Percentiles rank a stretch among this genome's conserved stretches.
Conservation (phyloP, 441 rosid species). For the Omphalea diandra region DNA sequence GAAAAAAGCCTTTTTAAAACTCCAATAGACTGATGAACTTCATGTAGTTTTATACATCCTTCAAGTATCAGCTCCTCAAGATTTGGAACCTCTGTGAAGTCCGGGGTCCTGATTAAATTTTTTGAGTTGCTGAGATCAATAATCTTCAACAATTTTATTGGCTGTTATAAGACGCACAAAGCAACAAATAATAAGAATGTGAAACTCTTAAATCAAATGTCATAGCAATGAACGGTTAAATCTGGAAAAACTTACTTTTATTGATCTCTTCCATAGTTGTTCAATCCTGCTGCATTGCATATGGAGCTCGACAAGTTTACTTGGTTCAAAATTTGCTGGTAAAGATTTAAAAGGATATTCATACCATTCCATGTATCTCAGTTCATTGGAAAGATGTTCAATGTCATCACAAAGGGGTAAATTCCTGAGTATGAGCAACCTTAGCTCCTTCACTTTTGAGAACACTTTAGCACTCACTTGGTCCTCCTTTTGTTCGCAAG, state of each 20-base stretch:
- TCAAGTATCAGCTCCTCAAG: too few species aligned
- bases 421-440: neutral
- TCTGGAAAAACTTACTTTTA: slow-evolving; percentile 3
- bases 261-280: slow-evolving; percentile 1
- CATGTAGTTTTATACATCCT: too few species aligned
- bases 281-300: slow-evolving; percentile 13
- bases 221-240: neutral
- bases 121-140: too few species aligned
- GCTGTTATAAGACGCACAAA: too few species aligned
- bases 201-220: too few species aligned
- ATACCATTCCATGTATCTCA: slow-evolving; percentile 18
- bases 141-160: too few species aligned
- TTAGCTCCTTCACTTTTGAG: neutral
- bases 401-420: neutral
- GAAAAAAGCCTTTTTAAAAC: too few species aligned
- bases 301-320: slow-evolving; percentile 18
- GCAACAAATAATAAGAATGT: too few species aligned
- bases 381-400: slow-evolving; percentile 7
- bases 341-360: slow-evolving; percentile 19
- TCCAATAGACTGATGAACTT: too few species aligned
- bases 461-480: neutral
- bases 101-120: too few species aligned
- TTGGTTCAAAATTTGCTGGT: slow-evolving; percentile 10
- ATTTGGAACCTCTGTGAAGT: too few species aligned
- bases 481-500: neutral